A percentile compares a stretch with the other conserved stretches of the same genome.
Evolutionary conservation across 78 protist genomes (phyloP).

Genomic region (Polysphondylium violaceum): DNA sequence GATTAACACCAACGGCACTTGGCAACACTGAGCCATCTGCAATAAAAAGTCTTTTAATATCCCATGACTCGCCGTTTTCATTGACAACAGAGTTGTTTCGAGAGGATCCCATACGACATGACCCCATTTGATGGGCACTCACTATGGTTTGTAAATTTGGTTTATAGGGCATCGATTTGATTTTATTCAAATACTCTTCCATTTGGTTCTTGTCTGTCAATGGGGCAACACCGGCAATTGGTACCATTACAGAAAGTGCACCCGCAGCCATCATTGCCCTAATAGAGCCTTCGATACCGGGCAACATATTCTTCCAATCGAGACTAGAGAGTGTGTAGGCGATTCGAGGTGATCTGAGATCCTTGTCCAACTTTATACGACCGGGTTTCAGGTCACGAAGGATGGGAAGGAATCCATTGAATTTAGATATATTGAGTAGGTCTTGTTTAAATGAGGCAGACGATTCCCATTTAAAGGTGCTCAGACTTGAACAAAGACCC

Average conservation of each 20-base stretch:
- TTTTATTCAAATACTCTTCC: slow-evolving; percentile 10
- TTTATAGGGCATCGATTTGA: slow-evolving; percentile 17
- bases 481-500: neutral
- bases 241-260: slow-evolving; percentile 18
- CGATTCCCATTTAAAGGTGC: slow-evolving; percentile 14
- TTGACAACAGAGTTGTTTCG: slow-evolving; percentile 53
- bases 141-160: slow-evolving; percentile 18
- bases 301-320: slow-evolving; percentile 33
- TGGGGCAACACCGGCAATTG: slow-evolving; percentile 10
- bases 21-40: slow-evolving; percentile 81
- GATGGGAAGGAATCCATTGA: slow-evolving; percentile 32
- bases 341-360: slow-evolving; percentile 43
- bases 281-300: slow-evolving; percentile 6
- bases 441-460: neutral
- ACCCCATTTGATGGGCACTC: slow-evolving; percentile 85
- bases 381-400: slow-evolving; percentile 69
- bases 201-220: neutral
- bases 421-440: neutral
- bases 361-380: slow-evolving; percentile 50
- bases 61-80: slow-evolving; percentile 80
- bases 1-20: slow-evolving; percentile 79
- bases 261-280: slow-evolving; percentile 25
- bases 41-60: slow-evolving; percentile 39
- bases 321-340: slow-evolving; percentile 20
- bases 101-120: slow-evolving; percentile 79